Evolutionary conservation across 2,329 filamentous ascomycete genomes (phyloP).

Genomic region (Plectosphaerella plurivora): DNA sequence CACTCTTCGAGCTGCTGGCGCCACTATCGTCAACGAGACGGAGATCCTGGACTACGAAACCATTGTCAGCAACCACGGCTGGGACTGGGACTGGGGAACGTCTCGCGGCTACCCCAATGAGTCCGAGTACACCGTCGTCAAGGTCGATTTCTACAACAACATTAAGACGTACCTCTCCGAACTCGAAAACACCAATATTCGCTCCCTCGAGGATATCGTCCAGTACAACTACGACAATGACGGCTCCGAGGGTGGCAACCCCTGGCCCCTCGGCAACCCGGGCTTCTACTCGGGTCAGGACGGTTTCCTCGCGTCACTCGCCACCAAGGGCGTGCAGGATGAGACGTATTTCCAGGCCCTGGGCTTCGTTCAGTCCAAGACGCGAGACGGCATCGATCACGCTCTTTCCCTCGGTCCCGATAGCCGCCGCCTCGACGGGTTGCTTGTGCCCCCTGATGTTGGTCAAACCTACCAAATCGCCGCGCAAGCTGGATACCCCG

Average conservation of each 20-base stretch:
- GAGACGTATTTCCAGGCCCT: slow-evolving; percentile 66
- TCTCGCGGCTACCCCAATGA: slow-evolving; percentile 61
- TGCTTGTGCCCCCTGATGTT: slow-evolving; percentile 66
- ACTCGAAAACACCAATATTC: slow-evolving; percentile 56
- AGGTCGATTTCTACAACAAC: slow-evolving; percentile 64
- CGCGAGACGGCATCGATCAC: slow-evolving; percentile 65
- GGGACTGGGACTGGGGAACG: slow-evolving; percentile 69
- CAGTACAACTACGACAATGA: slow-evolving; percentile 60
- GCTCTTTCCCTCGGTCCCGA: slow-evolving; percentile 46
- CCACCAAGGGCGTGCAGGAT: slow-evolving; percentile 55
- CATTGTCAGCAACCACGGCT: slow-evolving; percentile 62
- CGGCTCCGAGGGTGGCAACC: slow-evolving; percentile 62
- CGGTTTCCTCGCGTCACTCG: slow-evolving; percentile 59
- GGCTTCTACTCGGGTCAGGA: slow-evolving; percentile 70
- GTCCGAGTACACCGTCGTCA: slow-evolving; percentile 69
- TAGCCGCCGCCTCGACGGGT: slow-evolving; percentile 45
- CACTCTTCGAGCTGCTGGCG: slow-evolving; percentile 56
- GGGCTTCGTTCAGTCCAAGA: slow-evolving; percentile 51
- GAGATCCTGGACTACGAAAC: slow-evolving; percentile 61
- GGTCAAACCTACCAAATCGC: slow-evolving; percentile 65
- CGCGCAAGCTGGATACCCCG: slow-evolving; percentile 71
- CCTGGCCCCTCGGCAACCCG: slow-evolving; percentile 48
- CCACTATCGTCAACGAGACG: slow-evolving; percentile 64
- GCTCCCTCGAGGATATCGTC: slow-evolving; percentile 60
- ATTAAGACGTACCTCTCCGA: slow-evolving; percentile 59